Percentiles rank a stretch among this genome's conserved stretches.
Conservation (phyloP, 331 rosid genomes). For the Telfairia occidentalis region DNA sequence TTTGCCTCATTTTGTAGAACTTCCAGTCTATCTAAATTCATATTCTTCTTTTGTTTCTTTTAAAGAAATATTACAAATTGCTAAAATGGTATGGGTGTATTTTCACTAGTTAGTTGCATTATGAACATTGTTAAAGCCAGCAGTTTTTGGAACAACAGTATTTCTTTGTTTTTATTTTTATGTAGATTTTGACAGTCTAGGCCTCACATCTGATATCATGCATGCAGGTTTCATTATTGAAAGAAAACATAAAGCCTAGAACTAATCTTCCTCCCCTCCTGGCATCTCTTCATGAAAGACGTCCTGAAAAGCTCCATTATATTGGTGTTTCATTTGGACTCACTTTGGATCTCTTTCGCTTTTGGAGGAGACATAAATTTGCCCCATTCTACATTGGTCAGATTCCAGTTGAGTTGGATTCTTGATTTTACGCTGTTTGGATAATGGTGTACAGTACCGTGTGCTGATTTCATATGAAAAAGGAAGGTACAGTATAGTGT, state of each 20-base stretch:
- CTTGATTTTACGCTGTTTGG: background rate
- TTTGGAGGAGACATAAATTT: constrained; percentile 89
- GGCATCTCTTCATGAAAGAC: constrained; percentile 73
- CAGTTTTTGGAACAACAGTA: background rate
- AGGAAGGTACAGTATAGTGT: background rate
- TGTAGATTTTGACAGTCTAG: background rate
- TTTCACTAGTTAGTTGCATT: background rate
- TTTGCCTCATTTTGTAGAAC: background rate
- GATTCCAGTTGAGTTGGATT: constrained; percentile 73
- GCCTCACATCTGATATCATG: constrained; percentile 6
- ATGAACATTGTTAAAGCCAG: background rate
- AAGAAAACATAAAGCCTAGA: constrained; percentile 77
- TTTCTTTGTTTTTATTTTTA: background rate
- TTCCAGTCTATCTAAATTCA: background rate
- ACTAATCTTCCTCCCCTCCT: constrained; percentile 80
- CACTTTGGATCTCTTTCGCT: constrained; percentile 75
- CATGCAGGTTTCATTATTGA: constrained; percentile 74
- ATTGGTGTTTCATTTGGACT: constrained; percentile 95
- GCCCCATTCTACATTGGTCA: constrained; percentile 92
- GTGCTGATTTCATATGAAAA: background rate
- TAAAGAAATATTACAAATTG: background rate
- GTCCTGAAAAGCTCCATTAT: constrained; percentile 86
- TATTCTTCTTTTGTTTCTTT: background rate
- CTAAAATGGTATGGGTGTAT: background rate
- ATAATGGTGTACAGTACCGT: background rate